Base-by-base conservation (phyloP, 2,329 filamentous ascomycete genomes). In the Moelleriella libera region DNA sequence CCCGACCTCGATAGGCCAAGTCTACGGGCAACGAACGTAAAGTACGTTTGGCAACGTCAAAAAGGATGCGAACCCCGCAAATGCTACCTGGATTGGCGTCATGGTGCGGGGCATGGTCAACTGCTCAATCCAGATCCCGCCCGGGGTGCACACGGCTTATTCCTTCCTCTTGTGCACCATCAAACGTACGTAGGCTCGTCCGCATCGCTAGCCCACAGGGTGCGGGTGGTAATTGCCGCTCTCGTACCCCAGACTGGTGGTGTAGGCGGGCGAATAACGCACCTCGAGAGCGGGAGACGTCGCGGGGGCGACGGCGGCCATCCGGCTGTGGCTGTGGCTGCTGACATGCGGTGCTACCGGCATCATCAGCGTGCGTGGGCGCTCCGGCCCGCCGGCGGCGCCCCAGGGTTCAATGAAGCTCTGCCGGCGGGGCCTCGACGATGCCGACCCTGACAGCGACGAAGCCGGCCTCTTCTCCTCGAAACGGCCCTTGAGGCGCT, bases 401-500 rank as follows among this genome's bases (percentile, higher is more conserved):
- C 32, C 47, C 47, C 47, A 48, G 10, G 10, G 34, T 42, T 65
- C 62, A 30, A 63, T 58, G 56, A 60, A 65, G 59, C 61, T 64
- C 48, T 57, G 52, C 42, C 59, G 59, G 43, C 58, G 61, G 51
- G 41, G 43, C 10, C 48, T 47, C 48, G 53, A 46, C 31, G 54
- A 47, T 44, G 56, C 32, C 7, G 43, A 32, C 30, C 43, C 31
- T 21, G 40, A 32, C 8, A 39, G 21, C 29, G 49, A 21, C 61
- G 62, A 31, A 43, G 31, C 30, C 8, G 45, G 28, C 21, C 48
- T 47, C 43, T 56, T 57, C 47, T 65, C 60, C 32, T 65, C 65
- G 50, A 68, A 67, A 30, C 65, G 63, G 47, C 57, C 57, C 31
- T 60, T 61, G 46, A 68, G 58, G 12, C 65, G 64, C 44, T 63